Percentiles rank a stretch among this genome's conserved stretches.
Evolutionary conservation across 768 basidiomycete species (phyloP).

Genomic region (Lactarius trivialis): DNA sequence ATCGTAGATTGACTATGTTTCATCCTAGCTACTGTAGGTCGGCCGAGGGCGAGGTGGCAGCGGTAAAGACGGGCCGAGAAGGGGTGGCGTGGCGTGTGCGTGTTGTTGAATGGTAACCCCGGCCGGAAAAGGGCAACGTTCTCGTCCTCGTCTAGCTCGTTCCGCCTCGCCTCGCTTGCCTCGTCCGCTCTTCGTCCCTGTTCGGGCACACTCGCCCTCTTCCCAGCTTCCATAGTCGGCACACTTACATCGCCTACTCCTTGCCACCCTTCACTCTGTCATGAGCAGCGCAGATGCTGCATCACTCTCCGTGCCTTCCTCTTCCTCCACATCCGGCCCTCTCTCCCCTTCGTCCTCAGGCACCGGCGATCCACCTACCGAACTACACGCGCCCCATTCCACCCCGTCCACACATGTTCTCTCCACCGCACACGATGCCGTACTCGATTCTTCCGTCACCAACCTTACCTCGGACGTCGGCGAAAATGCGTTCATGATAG

Average conservation of each 20-base stretch:
- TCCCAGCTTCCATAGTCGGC: conserved; percentile 11
- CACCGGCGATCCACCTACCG: conserved; percentile 30
- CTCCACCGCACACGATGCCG: conserved; percentile 18
- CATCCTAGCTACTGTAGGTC: conserved; percentile 44
- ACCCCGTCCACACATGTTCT: conserved; percentile 28
- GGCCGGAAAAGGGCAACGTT: conserved; percentile 14
- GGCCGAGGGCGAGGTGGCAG: no score
- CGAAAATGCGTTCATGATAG: conserved; percentile 21
- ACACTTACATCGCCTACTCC: conserved; percentile 8
- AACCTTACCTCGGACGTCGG: conserved; percentile 12
- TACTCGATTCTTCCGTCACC: conserved; percentile 12
- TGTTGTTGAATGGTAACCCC: not conserved
- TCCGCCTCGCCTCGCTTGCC: not conserved
- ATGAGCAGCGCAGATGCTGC: conserved; percentile 40
- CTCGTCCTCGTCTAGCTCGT: conserved; percentile 8
- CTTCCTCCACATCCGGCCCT: conserved; percentile 30
- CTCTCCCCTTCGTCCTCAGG: conserved; percentile 26
- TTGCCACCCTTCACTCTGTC: conserved; percentile 25
- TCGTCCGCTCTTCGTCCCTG: conserved; percentile 1
- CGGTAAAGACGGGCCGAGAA: not conserved
- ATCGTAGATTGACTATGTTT: conserved; percentile 66
- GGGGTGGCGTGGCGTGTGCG: not conserved
- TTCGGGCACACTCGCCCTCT: conserved; percentile 10
- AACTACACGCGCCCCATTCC: conserved; percentile 16
- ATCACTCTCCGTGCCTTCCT: conserved; percentile 27